A percentile compares a stretch with the other conserved stretches of the same genome.
Conservation (phyloP, 2,329 filamentous ascomycete genomes). For the Dothistroma pini region DNA sequence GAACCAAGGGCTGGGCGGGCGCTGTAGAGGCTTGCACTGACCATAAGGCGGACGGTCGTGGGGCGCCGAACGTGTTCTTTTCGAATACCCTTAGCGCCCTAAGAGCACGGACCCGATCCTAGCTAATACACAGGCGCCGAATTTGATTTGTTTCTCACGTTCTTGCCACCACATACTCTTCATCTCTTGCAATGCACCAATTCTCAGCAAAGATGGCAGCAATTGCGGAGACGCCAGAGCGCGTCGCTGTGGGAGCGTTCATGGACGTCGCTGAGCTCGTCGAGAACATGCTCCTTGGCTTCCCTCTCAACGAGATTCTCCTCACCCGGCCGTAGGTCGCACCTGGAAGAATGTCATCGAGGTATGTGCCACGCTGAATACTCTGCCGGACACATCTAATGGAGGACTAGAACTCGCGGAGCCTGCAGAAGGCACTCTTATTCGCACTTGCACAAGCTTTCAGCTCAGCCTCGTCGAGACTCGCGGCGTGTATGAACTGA, state of each 20-base stretch:
- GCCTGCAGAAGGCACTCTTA: constrained; percentile 1
- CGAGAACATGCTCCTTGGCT: not conserved
- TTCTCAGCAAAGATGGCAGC: not conserved
- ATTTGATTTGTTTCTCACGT: not conserved
- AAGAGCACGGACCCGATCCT: too few species aligned
- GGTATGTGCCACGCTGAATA: not conserved
- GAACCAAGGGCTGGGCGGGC: too few species aligned
- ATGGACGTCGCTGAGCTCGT: not conserved
- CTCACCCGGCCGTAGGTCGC: not conserved
- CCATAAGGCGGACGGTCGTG: too few species aligned
- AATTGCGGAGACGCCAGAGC: not conserved
- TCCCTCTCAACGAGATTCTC: not conserved
- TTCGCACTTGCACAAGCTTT: not conserved
- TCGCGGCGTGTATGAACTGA: not conserved
- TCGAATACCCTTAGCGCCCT: too few species aligned
- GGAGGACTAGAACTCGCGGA: not conserved
- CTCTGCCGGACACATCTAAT: not conserved
- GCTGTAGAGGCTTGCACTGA: too few species aligned
- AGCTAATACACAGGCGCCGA: too few species aligned
- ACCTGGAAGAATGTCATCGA: not conserved
- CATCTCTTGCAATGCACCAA: not conserved
- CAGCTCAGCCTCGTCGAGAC: not conserved
- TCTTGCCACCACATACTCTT: not conserved
- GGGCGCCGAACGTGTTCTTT: too few species aligned
- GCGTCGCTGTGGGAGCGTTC: not conserved